Conservation (phyloP, 352 stramenopile genomes). For the Thraustochytrium aureum region DNA sequence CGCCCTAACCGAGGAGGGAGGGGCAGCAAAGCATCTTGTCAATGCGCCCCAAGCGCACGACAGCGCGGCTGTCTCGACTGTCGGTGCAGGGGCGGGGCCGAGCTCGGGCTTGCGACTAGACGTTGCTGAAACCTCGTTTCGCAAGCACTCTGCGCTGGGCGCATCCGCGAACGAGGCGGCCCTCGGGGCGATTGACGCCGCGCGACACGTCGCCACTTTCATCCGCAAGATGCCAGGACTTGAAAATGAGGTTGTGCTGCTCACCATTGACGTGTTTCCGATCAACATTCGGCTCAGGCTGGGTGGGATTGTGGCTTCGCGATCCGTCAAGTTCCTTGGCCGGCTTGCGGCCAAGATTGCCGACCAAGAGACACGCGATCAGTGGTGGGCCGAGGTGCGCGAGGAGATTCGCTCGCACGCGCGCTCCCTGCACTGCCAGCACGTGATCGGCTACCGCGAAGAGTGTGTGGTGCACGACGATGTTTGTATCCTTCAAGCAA, state of each 20-base stretch:
- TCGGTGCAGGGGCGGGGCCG: too few relatives aligned
- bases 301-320: slow-evolving; percentile 74
- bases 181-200: not conserved
- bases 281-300: slow-evolving; percentile 68
- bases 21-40: too few relatives aligned
- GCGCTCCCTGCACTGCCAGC: slow-evolving; percentile 89
- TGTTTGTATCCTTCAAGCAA: slow-evolving; percentile 92
- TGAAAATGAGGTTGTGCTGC: slow-evolving; percentile 85
- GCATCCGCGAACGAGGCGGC: not conserved
- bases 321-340: slow-evolving; percentile 81
- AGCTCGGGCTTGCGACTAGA: too few relatives aligned
- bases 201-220: not conserved
- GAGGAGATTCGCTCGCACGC: slow-evolving; percentile 96
- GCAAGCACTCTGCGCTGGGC: not conserved
- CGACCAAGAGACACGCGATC: slow-evolving; percentile 96
- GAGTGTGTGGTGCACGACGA: slow-evolving; percentile 96
- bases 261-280: slow-evolving; percentile 79
- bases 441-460: slow-evolving; percentile 96
- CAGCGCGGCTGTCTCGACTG: too few relatives aligned
- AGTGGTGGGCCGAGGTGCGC: slow-evolving; percentile 96
- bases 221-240: slow-evolving; percentile 52
- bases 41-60: too few relatives aligned
- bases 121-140: not conserved
- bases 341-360: slow-evolving; percentile 91
- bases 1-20: too few relatives aligned